These are phyloP conservation scores for Protomyces inouyei DNA, from an alignment of 1,139 yeast species.

Conservation along the genomic window DNA sequence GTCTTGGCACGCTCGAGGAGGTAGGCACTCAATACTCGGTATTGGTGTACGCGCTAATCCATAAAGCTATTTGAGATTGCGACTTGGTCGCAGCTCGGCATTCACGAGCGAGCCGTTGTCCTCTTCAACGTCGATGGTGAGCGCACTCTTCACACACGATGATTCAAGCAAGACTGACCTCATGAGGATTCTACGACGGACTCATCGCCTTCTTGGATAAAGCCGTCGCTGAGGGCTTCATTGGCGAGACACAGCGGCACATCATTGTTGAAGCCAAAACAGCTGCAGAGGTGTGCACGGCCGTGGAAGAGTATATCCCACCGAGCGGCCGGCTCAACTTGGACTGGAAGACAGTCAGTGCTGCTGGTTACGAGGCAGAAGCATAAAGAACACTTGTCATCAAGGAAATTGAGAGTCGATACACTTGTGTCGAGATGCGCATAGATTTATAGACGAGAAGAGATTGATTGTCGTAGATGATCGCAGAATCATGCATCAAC, in stretches of 20 bases:
- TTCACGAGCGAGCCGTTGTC: constrained; percentile 75
- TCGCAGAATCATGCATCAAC: not conserved
- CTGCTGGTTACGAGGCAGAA: not conserved
- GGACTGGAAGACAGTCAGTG: constrained; percentile 49
- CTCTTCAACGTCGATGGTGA: constrained; percentile 61
- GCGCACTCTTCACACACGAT: not conserved
- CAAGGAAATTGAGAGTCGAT: not conserved
- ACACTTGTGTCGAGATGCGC: not conserved
- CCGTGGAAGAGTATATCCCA: constrained; percentile 56
- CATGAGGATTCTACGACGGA: constrained; percentile 59
- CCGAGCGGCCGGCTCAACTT: constrained; percentile 73
- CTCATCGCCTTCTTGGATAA: constrained; percentile 52
- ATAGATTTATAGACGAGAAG: not conserved
- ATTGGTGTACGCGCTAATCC: not conserved
- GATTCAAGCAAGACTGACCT: too few species aligned
- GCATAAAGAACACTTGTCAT: not conserved
- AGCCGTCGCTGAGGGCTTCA: constrained; percentile 55
- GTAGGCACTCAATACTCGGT: constrained; percentile 43
- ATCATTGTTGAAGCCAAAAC: constrained; percentile 63
- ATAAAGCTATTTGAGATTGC: constrained; percentile 54
- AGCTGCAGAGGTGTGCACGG: constrained; percentile 52
- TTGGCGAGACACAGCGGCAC: constrained; percentile 60
- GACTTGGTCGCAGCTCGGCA: constrained; percentile 86
- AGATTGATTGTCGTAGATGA: not conserved
- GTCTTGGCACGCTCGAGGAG: constrained; percentile 87